Evolutionary conservation across 2,329 filamentous ascomycete species (phyloP).

Genomic region (Juglanconis juglandina): DNA sequence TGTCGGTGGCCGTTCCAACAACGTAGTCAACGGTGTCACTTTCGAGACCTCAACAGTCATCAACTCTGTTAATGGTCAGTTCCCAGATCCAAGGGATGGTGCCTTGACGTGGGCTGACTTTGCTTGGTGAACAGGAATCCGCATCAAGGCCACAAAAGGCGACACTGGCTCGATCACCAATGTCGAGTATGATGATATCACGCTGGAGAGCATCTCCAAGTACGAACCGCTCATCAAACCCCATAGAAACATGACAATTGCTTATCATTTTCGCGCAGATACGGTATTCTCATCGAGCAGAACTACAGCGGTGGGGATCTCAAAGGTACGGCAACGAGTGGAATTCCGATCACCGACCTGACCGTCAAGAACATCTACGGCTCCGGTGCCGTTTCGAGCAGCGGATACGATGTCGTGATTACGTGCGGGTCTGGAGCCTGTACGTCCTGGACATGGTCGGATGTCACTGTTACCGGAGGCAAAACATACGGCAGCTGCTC

Average conservation of each 20-base stretch:
- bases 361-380: slow-evolving; percentile 42
- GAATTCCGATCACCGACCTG: slow-evolving; percentile 52
- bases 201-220: slow-evolving; percentile 15
- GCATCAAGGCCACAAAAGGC: slow-evolving; percentile 47
- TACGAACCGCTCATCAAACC: not conserved
- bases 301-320: slow-evolving; percentile 33
- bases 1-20: slow-evolving; percentile 46
- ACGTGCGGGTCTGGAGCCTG: slow-evolving; percentile 51
- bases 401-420: slow-evolving; percentile 45
- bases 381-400: slow-evolving; percentile 31
- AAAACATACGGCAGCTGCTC: slow-evolving; percentile 20
- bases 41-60: slow-evolving; percentile 46
- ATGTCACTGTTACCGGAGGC: slow-evolving; percentile 49
- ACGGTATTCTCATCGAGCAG: slow-evolving; percentile 40
- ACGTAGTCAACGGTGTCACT: slow-evolving; percentile 48
- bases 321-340: slow-evolving; percentile 41
- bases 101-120: not conserved
- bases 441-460: slow-evolving; percentile 51
- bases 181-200: slow-evolving; percentile 24
- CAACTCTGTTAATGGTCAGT: slow-evolving; percentile 49
- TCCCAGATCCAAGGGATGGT: not conserved
- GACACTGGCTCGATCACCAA: slow-evolving; percentile 43
- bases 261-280: slow-evolving; percentile 12
- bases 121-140: slow-evolving; percentile 23
- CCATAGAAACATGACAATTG: not conserved